Percentiles rank a stretch among this genome's conserved stretches.
Conservation (phyloP, 164 flowering plant species). For the Chimonanthus salicifolius region DNA sequence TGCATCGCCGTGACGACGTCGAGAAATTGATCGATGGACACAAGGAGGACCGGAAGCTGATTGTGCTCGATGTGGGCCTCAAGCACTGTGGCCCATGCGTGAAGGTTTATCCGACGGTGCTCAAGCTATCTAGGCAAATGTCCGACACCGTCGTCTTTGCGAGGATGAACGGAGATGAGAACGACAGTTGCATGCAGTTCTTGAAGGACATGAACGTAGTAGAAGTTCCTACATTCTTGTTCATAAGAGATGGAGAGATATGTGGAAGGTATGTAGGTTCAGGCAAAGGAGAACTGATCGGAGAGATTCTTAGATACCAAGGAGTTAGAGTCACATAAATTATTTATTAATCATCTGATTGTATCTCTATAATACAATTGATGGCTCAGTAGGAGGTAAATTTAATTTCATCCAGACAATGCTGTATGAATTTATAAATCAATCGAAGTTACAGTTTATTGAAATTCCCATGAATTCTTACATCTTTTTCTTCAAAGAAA, state of each 20-base stretch:
- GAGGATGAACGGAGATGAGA: conserved; percentile 96
- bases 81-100: conserved; percentile 99
- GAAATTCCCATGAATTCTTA: no score
- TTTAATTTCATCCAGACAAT: no score
- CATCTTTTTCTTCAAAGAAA: no score
- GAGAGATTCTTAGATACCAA: conserved; percentile 91
- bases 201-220: conserved; percentile 83
- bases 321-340: conserved; percentile 80
- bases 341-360: no score
- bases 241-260: conserved; percentile 76
- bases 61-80: conserved; percentile 87
- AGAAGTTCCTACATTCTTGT: conserved; percentile 91
- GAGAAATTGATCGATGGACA: conserved; percentile 59
- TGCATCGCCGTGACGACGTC: conserved; percentile 67
- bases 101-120: conserved; percentile 89
- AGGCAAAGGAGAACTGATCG: conserved; percentile 92
- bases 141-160: conserved; percentile 73
- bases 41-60: conserved; percentile 46
- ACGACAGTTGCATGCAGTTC: conserved; percentile 85
- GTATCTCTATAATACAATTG: no score
- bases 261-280: conserved; percentile 91
- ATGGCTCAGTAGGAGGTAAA: no score
- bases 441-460: no score
- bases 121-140: conserved; percentile 82
- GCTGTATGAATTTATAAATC: no score